Evolutionary conservation across 805 yeast species (phyloP), one percentile per base, ranked within the genome.

Genomic region (Pichia thaimueangensis): DNA sequence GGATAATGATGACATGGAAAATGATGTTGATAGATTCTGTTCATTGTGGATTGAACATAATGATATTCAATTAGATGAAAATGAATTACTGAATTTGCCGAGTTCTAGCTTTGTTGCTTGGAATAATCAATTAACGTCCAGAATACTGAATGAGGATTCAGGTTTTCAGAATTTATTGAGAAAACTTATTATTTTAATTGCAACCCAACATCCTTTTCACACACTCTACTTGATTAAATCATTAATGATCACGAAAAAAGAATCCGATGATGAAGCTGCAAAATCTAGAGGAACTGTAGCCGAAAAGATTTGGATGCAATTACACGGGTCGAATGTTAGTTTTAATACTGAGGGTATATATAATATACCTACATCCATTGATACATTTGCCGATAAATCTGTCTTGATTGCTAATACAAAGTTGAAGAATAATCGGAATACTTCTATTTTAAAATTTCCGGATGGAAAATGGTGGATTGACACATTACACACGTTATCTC

Each of bases 41-140:
- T 83, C 89, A 0, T 59, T 91, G 10, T 91, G 97, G 95, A 67
- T 91, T 30, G 84, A 81, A 47, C 71, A 77, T 43, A 49, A 51
- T 7, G 47, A 45, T 13, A 47, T 51, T 9, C 13, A 29, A 5
- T 51, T 62, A 8, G 64, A 84, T 9, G 53, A 53, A 12, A 50
- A 56, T 2, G 62, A 65, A 5, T 53, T 82, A 3, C 39, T 54
- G 0, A 37, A 39, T 0, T 60, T 86, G 16, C 83, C 94, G 0
- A 67, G 74, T 12, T 67, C 68, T 54, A 80, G 80, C 51, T 74
- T 87, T 41, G 68, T 86, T 5, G 75, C 87, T 0, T 89, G 97
- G 96, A 68, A 81, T 29, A 80, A 82, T 45, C 97, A 89, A 56
- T 68, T 89, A 35, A 69, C 85, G 3, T 86, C 97, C 0, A 68